A percentile compares a stretch with the other conserved stretches of the same genome.
phyloP scores from a whole-genome alignment of 371 early-diverging fungal species.

The Mucor mucedo region DNA sequence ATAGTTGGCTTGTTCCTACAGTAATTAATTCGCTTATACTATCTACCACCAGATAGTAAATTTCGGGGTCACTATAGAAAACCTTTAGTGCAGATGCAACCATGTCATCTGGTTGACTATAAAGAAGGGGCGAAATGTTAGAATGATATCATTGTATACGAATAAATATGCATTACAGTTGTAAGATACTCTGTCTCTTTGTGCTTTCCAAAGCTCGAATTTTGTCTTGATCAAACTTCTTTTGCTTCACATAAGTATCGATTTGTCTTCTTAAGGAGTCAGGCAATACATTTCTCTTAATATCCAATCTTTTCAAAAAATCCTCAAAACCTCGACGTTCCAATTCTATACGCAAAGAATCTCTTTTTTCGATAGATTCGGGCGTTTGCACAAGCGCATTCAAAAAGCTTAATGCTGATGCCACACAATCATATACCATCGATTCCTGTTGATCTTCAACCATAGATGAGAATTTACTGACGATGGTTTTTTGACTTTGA shows the following conservation, averaged over 20 bases:
- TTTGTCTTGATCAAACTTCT: conserved; percentile 56
- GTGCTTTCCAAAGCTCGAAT: conserved; percentile 48
- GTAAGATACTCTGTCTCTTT: conserved; percentile 44
- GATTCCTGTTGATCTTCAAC: conserved; percentile 14
- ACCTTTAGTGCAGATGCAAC: conserved; percentile 36
- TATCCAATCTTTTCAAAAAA: conserved; percentile 42
- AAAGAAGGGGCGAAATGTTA: background rate
- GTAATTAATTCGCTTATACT: conserved; percentile 41
- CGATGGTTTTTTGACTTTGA: background rate
- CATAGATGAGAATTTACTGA: background rate
- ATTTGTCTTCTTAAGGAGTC: conserved; percentile 51
- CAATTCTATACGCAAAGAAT: conserved; percentile 57
- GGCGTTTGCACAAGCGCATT: conserved; percentile 63
- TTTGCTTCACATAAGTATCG: conserved; percentile 50
- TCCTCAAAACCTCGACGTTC: conserved; percentile 63
- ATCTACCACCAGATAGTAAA: conserved; percentile 50
- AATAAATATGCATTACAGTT: conserved; percentile 33
- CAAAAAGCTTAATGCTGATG: conserved; percentile 56
- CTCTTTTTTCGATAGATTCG: conserved; percentile 55
- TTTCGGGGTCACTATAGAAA: conserved; percentile 42
- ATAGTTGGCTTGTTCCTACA: conserved; percentile 28
- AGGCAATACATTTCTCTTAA: conserved; percentile 40
- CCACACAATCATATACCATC: conserved; percentile 54
- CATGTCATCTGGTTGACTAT: conserved; percentile 49
- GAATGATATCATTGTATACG: background rate